Evolutionary conservation across 1,139 yeast species (phyloP), one percentile per base, ranked within the genome.

Genomic region (Suhomyces terraborum): DNA sequence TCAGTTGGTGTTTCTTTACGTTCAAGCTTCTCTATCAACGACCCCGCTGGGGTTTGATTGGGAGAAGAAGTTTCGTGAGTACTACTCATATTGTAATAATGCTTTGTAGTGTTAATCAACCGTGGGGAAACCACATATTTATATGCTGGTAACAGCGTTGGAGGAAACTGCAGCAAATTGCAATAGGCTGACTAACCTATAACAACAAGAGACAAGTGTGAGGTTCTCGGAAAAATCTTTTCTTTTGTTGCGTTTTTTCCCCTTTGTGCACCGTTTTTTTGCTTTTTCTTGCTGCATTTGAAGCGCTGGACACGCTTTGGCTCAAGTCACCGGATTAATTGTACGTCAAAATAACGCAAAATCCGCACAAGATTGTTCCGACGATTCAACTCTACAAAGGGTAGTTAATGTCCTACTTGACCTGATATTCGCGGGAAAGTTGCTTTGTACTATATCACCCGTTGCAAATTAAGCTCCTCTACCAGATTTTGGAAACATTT

Each of bases 1-100:
- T 30, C n/a, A 12, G 19, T 18, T 19, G 20, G 42, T 10, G 38
- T 18, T 17, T 41, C 47, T n/a, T 31, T 27, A 25, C 37, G 35
- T 16, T 56, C 58, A 35, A 62, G 44, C 16, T 42, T 44, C 32
- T 43, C 46, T 12, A 46, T 26, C 22, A 43, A 28, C 2, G 48
- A 45, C 10, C 45, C 49, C 10, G 42, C 35, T 16, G 46, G 40
- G 17, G 49, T 43, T 9, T 34, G 38, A 26, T 28, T 34, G 8
- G 18, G 38, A 8, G 47, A 37, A 4, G 38, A 31, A 14, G 33
- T 18, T 24, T 35, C 41, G 29, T 33, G 36, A 16, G 27, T 24
- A 12, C 32, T 35, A 29, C 36, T 41, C 38, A 37, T 32, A 19
- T n/a, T 24, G 22, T 12, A 20, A 18, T 20, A 19, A 12, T 30